Conservation (phyloP, 108 stramenopile species). For the Stephanodiscus minutulus region DNA sequence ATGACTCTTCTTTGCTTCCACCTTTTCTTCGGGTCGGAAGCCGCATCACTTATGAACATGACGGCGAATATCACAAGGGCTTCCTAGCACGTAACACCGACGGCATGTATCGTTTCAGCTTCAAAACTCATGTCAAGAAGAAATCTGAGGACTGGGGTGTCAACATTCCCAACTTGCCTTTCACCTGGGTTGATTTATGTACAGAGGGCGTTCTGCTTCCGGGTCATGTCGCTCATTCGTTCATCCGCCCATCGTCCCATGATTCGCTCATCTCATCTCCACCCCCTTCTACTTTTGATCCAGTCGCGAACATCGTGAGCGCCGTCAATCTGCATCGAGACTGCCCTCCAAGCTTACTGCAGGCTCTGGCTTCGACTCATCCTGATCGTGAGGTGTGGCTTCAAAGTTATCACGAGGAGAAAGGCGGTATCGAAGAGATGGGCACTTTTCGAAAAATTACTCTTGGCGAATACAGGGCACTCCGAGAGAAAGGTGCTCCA, state of each 20-base stretch:
- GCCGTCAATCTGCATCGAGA: not conserved
- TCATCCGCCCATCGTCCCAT: not conserved
- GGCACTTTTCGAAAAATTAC: not conserved
- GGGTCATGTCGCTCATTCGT: not conserved
- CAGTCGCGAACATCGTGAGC: not conserved
- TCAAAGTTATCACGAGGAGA: not conserved
- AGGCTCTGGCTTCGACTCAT: not conserved
- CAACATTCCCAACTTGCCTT: not conserved
- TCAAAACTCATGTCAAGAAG: not conserved
- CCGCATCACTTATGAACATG: not conserved
- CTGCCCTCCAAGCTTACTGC: not conserved
- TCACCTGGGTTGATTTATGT: not conserved
- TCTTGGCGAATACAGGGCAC: not conserved
- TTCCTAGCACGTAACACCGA: not conserved
- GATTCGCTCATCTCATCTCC: no score
- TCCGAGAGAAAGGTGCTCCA: conserved; percentile 1
- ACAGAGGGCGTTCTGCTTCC: not conserved
- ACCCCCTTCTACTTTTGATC: not conserved
- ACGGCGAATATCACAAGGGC: not conserved
- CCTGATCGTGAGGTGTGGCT: not conserved
- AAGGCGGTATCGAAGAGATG: not conserved
- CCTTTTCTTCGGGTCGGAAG: not conserved
- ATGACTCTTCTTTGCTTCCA: not conserved
- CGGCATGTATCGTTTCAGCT: not conserved
- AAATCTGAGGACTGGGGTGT: not conserved